Percentiles rank a stretch among this genome's conserved stretches.
Conservation (phyloP, 305 asterid species). For the Fraxinus latifolia region DNA sequence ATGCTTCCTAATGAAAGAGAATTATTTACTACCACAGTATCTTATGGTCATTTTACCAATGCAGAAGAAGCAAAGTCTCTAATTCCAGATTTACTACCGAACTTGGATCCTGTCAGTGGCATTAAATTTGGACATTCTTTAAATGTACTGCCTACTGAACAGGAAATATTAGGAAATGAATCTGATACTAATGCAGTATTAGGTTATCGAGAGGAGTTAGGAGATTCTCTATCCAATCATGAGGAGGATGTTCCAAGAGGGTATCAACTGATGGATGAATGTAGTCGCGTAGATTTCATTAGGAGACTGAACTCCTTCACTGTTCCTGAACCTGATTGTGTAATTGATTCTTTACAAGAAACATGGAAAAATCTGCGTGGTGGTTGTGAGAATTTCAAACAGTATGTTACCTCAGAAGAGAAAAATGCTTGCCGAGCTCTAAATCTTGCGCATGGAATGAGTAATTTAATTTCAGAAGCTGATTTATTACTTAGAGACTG, state of each 20-base stretch:
- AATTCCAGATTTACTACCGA: constrained; percentile 31
- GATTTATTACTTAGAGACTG: constrained; percentile 67
- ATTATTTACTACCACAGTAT: constrained; percentile 4
- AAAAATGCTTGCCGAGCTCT: constrained; percentile 48
- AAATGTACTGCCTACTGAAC: constrained; percentile 27
- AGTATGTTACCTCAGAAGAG: constrained; percentile 62
- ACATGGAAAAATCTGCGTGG: constrained; percentile 67
- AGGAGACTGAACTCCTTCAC: constrained; percentile 34
- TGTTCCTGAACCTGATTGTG: constrained; percentile 27
- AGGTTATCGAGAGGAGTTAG: constrained; percentile 50
- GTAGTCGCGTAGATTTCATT: constrained; percentile 65
- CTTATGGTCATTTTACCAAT: constrained; percentile 18
- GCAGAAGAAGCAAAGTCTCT: constrained; percentile 27
- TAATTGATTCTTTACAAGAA: constrained; percentile 50
- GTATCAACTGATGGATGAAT: constrained; percentile 69
- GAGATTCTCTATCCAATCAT: constrained; percentile 52
- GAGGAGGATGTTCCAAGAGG: constrained; percentile 42
- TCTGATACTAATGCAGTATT: constrained; percentile 31
- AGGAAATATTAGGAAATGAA: constrained; percentile 35
- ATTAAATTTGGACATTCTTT: constrained; percentile 20
- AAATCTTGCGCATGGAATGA: constrained; percentile 46
- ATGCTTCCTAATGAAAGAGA: constrained; percentile 25
- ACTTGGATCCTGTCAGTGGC: constrained; percentile 28
- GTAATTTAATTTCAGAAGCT: constrained; percentile 67
- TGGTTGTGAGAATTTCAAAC: constrained; percentile 37